These are phyloP conservation scores for Myxozyma nipponensis DNA, from an alignment of 805 yeast species.

Conservation along the genomic window DNA sequence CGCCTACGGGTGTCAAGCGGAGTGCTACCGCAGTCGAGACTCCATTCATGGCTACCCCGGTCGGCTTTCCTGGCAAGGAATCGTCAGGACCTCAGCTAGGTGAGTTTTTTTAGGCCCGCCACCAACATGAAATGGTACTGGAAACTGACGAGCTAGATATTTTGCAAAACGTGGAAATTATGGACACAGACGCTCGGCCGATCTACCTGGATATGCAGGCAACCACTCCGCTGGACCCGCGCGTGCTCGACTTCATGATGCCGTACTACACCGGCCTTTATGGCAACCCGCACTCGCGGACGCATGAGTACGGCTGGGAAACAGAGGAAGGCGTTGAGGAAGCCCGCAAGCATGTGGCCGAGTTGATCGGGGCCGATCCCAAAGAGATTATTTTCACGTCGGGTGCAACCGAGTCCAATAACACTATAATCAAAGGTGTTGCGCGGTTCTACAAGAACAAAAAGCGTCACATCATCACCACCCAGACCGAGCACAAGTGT, in stretches of 20 bases:
- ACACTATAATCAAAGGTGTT: conserved; percentile 92
- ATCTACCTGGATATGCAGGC: conserved; percentile 97
- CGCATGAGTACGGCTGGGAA: conserved; percentile 99
- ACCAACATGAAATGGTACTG: not conserved
- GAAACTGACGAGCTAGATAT: conserved; percentile 6
- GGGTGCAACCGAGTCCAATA: conserved; percentile 97
- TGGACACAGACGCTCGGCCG: conserved; percentile 51
- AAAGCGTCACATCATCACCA: conserved; percentile 89
- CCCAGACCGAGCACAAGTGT: conserved; percentile 98
- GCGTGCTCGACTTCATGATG: conserved; percentile 87
- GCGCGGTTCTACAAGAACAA: conserved; percentile 87
- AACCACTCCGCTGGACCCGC: conserved; percentile 95
- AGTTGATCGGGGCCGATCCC: conserved; percentile 85
- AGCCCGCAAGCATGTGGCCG: conserved; percentile 80
- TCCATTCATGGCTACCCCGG: not conserved
- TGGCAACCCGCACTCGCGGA: conserved; percentile 97
- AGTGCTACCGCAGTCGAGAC: conserved; percentile 4
- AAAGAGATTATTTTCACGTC: conserved; percentile 95
- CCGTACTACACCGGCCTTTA: conserved; percentile 85
- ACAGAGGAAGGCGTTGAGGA: conserved; percentile 86
- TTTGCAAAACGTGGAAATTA: conserved; percentile 19
- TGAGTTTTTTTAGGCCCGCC: not conserved
- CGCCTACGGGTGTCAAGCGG: not conserved
- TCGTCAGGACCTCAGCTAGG: not conserved
- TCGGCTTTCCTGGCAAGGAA: conserved; percentile 1